Percentiles rank a stretch among this genome's conserved stretches.
phyloP scores from a whole-genome alignment of 345 rosid genomes.

The Eucalyptus dawsonii region DNA sequence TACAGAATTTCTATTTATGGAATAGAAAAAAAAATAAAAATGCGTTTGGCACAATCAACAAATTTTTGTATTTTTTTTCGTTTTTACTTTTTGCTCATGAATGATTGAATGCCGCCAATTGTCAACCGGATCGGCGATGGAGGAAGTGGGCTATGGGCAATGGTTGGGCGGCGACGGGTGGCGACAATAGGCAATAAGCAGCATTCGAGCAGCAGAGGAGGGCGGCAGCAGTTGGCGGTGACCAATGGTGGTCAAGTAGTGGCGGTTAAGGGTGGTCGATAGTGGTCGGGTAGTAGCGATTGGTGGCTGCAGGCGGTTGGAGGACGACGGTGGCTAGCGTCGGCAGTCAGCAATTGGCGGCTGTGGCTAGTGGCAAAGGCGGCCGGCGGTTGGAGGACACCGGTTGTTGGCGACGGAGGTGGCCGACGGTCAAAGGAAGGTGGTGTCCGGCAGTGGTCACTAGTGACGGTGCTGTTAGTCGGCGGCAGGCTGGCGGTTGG shows the following conservation, averaged over 20 bases:
- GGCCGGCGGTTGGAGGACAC: fast-evolving
- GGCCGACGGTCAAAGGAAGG: fast-evolving
- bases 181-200: fast-evolving
- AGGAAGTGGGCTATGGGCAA: no score
- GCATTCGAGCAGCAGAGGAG: fast-evolving
- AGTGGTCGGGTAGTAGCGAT: no score
- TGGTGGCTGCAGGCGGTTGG: fast-evolving
- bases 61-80: no score
- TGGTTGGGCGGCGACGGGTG: fast-evolving
- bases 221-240: fast-evolving
- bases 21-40: no score
- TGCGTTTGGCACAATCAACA: no score
- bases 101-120: fast-evolving
- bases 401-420: fast-evolving
- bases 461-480: no score
- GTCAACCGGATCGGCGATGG: fast-evolving
- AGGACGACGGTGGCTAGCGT: fast-evolving
- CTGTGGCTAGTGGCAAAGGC: fast-evolving
- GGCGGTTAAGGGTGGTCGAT: no score
- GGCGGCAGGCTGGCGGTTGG: fast-evolving
- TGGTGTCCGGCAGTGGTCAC: no score
- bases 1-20: no score
- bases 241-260: fast-evolving
- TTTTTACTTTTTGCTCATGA: no score
- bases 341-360: fast-evolving